These are phyloP conservation scores for Aspergillus ibericus DNA, from an alignment of 2,329 filamentous ascomycete species.

Conservation along the genomic window DNA sequence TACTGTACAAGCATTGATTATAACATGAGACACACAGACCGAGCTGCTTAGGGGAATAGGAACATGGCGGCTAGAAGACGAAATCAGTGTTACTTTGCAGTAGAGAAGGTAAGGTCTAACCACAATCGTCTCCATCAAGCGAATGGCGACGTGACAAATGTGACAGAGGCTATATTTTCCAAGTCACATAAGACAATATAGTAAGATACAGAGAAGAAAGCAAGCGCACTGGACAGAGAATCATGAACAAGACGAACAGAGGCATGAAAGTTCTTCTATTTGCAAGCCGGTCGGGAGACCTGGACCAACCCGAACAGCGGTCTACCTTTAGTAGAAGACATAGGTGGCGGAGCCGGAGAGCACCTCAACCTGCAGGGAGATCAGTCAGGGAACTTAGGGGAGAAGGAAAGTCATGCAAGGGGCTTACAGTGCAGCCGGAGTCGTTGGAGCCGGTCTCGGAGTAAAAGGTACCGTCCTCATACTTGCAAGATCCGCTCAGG, in stretches of 20 bases:
- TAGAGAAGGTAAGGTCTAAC: constrained; percentile 25
- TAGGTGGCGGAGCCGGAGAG: constrained; percentile 52
- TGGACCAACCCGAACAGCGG: not conserved
- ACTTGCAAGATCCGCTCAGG: constrained; percentile 62
- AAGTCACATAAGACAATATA: constrained; percentile 32
- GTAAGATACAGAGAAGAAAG: constrained; percentile 41
- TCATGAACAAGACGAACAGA: constrained; percentile 29
- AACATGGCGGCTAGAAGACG: constrained; percentile 1
- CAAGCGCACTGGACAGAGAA: constrained; percentile 29
- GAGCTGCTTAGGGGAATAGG: not conserved
- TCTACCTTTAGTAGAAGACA: constrained; percentile 42
- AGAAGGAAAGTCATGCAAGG: constrained; percentile 23
- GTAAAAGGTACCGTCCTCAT: constrained; percentile 64
- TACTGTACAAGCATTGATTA: constrained; percentile 5
- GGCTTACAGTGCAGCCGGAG: constrained; percentile 79
- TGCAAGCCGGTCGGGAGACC: constrained; percentile 10
- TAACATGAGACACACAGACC: not conserved
- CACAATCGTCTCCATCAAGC: constrained; percentile 20
- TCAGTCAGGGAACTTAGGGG: not conserved
- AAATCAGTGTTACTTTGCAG: constrained; percentile 21
- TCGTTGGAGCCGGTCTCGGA: constrained; percentile 48
- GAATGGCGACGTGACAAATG: constrained; percentile 21
- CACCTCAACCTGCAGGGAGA: constrained; percentile 46
- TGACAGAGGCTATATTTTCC: constrained; percentile 27
- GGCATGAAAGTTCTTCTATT: constrained; percentile 19